Base-by-base conservation (phyloP, 306 rosid genomes). In the Sesbania bispinosa region DNA sequence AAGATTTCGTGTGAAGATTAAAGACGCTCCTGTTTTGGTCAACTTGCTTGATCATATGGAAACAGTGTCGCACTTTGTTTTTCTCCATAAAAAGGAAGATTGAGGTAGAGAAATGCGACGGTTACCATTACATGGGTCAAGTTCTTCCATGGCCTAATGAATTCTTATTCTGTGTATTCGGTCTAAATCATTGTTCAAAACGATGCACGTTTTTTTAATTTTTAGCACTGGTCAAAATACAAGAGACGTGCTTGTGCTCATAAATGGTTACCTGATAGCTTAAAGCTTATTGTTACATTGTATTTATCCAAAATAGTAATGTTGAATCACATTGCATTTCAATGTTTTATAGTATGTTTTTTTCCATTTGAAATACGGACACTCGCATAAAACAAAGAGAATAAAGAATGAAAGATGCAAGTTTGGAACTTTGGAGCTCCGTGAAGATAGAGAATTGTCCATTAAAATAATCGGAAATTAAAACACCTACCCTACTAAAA, bases 1-100 rank as follows among this genome's bases (percentile, higher is more conserved):
- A 76, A 76, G 50, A 68, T 76, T 72, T 68, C 78, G 61, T 83
- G 82, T 76, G 80, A 69, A 79, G 73, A 76, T 71, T 66, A 60
- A 59, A 53, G 64, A 67, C 52, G 50, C 33, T 48, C 69, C 29
- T 62, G 14, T 46, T 59, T 35, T 67, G 23, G 79, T 79, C 77
- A 75, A 71, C 77, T 50, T n/a, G n/a, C n/a, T n/a, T 51, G 29
- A 64, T 50, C 50, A 24, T 36, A 41, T 14, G 33, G 18, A 38
- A 21, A 18, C 18, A 38, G 30, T 29, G 29, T 64, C 7, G 15
- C 45, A 38, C 53, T 53, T 20, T 70, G 61, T 38, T 48, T 62
- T 64, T 47, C 69, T 58, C 5, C 27, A 8, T n/a, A n/a, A n/a
- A n/a, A 53, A 43, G 24, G 41, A 67, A 48, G 19, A 43, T 61